Evolutionary conservation across 106 monocot genomes (phyloP).

Genomic region (Dioscorea zingiberensis): DNA sequence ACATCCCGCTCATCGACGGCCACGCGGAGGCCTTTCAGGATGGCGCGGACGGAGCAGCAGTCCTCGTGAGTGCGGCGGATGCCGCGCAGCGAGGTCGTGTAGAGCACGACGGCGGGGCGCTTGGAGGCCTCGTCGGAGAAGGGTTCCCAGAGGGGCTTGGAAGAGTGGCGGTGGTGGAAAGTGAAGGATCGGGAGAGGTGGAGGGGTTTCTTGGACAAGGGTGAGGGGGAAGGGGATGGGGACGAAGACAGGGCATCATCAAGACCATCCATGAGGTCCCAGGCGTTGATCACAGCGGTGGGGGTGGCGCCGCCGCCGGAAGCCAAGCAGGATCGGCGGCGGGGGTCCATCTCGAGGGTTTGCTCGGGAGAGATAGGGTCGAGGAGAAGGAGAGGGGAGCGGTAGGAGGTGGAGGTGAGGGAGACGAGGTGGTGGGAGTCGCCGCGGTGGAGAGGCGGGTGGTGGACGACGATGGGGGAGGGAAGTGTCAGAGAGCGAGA

Average conservation of each 20-base stretch:
- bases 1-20: slow-evolving; percentile 72
- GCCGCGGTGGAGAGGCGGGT: background rate
- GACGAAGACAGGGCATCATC: background rate
- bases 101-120: slow-evolving; percentile 34
- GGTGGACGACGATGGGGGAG: background rate
- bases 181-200: slow-evolving; percentile 26
- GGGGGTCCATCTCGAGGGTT: background rate
- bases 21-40: slow-evolving; percentile 54
- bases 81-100: slow-evolving; percentile 59
- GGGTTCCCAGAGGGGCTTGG: slow-evolving; percentile 11
- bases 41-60: slow-evolving; percentile 49
- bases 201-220: slow-evolving; percentile 10
- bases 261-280: slow-evolving; percentile 23
- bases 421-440: slow-evolving; percentile 5
- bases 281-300: slow-evolving; percentile 12
- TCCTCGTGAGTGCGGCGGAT: slow-evolving; percentile 68
- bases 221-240: background rate
- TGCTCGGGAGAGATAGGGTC: background rate
- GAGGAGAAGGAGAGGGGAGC: slow-evolving; percentile 7
- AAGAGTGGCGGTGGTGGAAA: slow-evolving; percentile 15
- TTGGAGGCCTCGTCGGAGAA: slow-evolving; percentile 11
- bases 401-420: slow-evolving; percentile 17
- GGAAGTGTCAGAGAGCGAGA: background rate
- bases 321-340: background rate
- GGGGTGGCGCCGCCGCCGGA: background rate